Base-by-base conservation (phyloP, 768 basidiomycete genomes). In the Grammothele lineata region DNA sequence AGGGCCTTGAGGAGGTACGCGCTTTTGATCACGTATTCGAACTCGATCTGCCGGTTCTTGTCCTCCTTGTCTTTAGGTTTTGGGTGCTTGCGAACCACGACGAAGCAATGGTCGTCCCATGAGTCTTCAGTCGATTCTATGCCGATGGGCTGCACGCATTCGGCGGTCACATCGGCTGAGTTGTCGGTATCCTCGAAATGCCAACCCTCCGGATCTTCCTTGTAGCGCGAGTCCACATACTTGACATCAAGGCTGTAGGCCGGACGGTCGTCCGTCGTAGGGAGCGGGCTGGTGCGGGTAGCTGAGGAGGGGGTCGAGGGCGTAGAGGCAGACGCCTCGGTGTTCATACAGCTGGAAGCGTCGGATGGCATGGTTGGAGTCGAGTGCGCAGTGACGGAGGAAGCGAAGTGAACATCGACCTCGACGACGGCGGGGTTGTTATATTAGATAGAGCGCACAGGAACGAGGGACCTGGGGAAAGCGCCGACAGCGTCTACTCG, bases 101-200 rank as follows among this genome's bases (percentile, higher is more conserved):
- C 80, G 40, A 82, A 76, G 51, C 73, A 74, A 57, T 62, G 81
- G 33, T 78, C 72, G 57, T 75, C 76, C 80, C 78, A 81, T 3
- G 67, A 66, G 48, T 81, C 80, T 45, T 75, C 75, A 18, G 60
- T 64, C 33, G 22, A 10, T 9, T 24, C n/a, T 3, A 15, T 25
- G 15, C 43, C 23, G 22, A 36, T 15, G 23, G 43, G n/a, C 33
- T 44, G 43, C 12, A 40, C 33, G 5, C 24, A n/a, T 0, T 67
- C 66, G 8, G 43, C 43, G 3, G 34, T 5, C 30, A 79, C 71
- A 50, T 75, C 77, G 27, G 8, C 27, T 1, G 78, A 69, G 50
- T 40, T 40, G 7, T 68, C 74, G 55, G 73, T 79, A 60, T 76
- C 78, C 74, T 77, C 42, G 55, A 81, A 81, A 61, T 78, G 80